Percentiles rank a stretch among this genome's conserved stretches.
These are phyloP conservation scores for Russula abietina DNA, from an alignment of 768 basidiomycete genomes.

Conservation along the genomic window DNA sequence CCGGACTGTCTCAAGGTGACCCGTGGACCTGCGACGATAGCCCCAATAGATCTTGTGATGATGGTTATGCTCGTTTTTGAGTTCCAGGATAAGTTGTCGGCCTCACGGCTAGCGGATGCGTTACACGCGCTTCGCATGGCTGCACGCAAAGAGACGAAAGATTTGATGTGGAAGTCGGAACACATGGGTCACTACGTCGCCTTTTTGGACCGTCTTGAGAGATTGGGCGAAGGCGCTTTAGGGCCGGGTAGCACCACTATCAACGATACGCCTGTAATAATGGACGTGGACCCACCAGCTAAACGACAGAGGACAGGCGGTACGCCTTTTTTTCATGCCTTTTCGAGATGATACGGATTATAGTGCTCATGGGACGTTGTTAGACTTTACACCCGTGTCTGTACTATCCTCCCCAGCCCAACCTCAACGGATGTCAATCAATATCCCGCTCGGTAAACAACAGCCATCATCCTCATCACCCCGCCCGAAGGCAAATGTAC, in stretches of 20 bases:
- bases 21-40: constrained; percentile 19
- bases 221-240: constrained; percentile 5
- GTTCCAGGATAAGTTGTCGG: constrained; percentile 8
- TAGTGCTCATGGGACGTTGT: not conserved
- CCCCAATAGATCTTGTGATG: constrained; percentile 25
- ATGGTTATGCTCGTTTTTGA: constrained; percentile 20
- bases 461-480: not conserved
- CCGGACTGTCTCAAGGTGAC: constrained; percentile 16
- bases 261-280: not conserved
- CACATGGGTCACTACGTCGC: constrained; percentile 13
- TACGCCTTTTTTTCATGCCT: not conserved
- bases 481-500: not conserved
- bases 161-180: constrained; percentile 21
- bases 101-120: constrained; percentile 11
- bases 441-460: not conserved
- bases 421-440: not conserved
- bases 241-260: not conserved
- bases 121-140: constrained; percentile 13
- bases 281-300: constrained; percentile 15
- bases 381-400: not conserved
- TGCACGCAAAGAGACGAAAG: constrained; percentile 18
- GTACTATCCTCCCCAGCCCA: not conserved
- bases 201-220: constrained; percentile 13
- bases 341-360: not conserved
- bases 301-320: constrained; percentile 13